A percentile compares a stretch with the other conserved stretches of the same genome.
These are phyloP conservation scores for Hymenoscyphus occultus DNA, from an alignment of 2,329 filamentous ascomycete genomes.

Conservation along the genomic window DNA sequence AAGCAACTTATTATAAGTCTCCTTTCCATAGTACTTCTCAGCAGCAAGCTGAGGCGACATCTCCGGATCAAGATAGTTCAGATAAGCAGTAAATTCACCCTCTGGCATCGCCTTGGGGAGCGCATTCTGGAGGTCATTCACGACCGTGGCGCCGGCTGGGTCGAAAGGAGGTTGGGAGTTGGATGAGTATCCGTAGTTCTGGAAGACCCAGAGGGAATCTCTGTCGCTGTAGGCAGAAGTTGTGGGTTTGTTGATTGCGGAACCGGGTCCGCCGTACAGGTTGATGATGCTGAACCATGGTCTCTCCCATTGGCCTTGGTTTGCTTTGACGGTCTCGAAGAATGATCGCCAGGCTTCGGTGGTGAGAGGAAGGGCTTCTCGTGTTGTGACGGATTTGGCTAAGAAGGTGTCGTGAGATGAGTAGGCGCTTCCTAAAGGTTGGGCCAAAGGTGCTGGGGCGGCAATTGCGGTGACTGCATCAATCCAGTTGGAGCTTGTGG, in stretches of 20 bases:
- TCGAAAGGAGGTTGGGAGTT: constrained; percentile 19
- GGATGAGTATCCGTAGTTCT: constrained; percentile 23
- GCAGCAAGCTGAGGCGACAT: constrained; percentile 18
- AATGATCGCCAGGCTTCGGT: background rate
- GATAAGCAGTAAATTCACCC: constrained; percentile 29
- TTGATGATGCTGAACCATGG: constrained; percentile 28
- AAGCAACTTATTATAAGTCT: constrained; percentile 24
- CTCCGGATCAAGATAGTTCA: constrained; percentile 31
- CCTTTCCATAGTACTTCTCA: constrained; percentile 27
- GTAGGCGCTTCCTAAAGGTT: constrained; percentile 42
- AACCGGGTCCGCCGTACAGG: constrained; percentile 25
- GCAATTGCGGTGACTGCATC: constrained; percentile 9
- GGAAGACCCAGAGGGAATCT: constrained; percentile 26
- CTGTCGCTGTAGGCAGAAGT: constrained; percentile 21
- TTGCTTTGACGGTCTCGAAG: constrained; percentile 10
- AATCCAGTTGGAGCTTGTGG: constrained; percentile 3
- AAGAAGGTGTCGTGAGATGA: constrained; percentile 48
- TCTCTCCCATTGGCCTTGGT: constrained; percentile 19
- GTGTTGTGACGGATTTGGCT: constrained; percentile 48
- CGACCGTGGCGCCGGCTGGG: constrained; percentile 12
- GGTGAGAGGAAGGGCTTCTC: constrained; percentile 4
- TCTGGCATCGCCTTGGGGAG: constrained; percentile 24
- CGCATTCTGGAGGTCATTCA: constrained; percentile 24
- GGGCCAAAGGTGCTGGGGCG: constrained; percentile 11
- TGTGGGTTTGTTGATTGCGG: constrained; percentile 19